Percentiles rank a stretch among this genome's conserved stretches.
These are phyloP conservation scores for Chamaecyparis obtusa DNA, from an alignment of 75 land plant genomes.

Conservation along the genomic window DNA sequence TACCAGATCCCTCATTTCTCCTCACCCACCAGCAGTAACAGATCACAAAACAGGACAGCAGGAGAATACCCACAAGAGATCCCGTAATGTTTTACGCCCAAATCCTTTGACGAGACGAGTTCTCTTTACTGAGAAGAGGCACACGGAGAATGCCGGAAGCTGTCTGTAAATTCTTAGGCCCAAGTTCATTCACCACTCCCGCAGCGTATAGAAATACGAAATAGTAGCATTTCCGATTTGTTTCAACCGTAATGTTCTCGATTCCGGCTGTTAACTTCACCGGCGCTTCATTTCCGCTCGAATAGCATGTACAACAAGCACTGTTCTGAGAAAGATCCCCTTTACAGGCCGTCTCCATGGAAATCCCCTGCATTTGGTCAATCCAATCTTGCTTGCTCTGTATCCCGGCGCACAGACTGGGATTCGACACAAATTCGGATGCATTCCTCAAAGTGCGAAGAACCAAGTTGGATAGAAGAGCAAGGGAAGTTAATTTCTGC, in stretches of 20 bases:
- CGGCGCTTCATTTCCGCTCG: conserved; percentile 19
- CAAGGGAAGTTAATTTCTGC: conserved; percentile 17
- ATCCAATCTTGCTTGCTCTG: conserved; percentile 12
- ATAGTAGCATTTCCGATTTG: conserved; percentile 34
- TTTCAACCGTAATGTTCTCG: background rate
- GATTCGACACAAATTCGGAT: conserved; percentile 25
- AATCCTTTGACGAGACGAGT: background rate
- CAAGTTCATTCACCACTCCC: conserved; percentile 38
- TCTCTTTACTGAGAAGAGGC: background rate
- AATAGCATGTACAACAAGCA: conserved; percentile 50
- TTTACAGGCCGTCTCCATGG: conserved; percentile 6
- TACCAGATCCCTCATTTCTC: background rate
- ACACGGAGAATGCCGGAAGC: conserved; percentile 46
- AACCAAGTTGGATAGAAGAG: conserved; percentile 21
- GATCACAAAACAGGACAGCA: conserved; percentile 2
- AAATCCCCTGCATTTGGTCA: conserved; percentile 21
- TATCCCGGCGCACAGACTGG: conserved; percentile 16
- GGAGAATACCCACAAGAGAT: conserved; percentile 13
- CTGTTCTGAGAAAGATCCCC: conserved; percentile 13
- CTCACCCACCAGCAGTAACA: conserved; percentile 11
- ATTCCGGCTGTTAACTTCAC: background rate
- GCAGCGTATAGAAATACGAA: conserved; percentile 51
- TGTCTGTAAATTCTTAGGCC: conserved; percentile 34
- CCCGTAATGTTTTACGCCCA: conserved; percentile 20
- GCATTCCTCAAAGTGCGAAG: conserved; percentile 33